Evolutionary conservation across 2,329 filamentous ascomycete species (phyloP).

Genomic region (Hawksworthiomyces lignivorus): DNA sequence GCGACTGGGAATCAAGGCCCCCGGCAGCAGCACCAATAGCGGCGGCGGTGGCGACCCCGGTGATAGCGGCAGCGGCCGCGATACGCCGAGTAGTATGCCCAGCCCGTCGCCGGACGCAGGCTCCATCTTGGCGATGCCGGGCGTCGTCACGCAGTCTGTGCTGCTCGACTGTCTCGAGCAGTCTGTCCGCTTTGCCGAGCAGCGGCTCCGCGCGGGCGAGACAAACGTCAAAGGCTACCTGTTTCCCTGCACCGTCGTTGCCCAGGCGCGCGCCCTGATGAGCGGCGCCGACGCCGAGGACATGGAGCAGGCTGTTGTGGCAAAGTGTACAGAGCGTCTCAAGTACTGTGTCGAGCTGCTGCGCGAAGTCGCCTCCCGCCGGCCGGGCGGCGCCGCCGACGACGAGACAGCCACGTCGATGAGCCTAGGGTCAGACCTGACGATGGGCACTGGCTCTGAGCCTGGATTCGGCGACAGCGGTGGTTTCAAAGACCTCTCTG

Average conservation of each 20-base stretch:
- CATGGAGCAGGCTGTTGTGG: slow-evolving; percentile 25
- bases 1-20: slow-evolving; percentile 10
- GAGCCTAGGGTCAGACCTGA: slow-evolving; percentile 3
- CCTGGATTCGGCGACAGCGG: not conserved
- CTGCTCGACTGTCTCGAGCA: slow-evolving; percentile 14
- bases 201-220: slow-evolving; percentile 25
- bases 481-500: not conserved
- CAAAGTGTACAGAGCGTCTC: slow-evolving; percentile 29
- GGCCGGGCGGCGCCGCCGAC: not conserved
- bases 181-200: slow-evolving; percentile 9
- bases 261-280: slow-evolving; percentile 35
- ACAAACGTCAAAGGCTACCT: slow-evolving; percentile 48
- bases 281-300: slow-evolving; percentile 27
- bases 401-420: not conserved
- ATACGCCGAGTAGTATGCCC: not conserved
- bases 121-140: slow-evolving; percentile 13
- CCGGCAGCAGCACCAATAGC: not conserved
- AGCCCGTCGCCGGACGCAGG: not conserved
- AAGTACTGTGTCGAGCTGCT: slow-evolving; percentile 27
- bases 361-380: slow-evolving; percentile 21
- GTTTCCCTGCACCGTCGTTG: slow-evolving; percentile 29
- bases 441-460: not conserved
- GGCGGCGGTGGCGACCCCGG: not conserved
- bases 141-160: slow-evolving; percentile 11
- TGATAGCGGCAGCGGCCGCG: not conserved